Evolutionary conservation across 1,284 basidiomycete species (phyloP).

Genomic region (Chalciporus sp.): DNA sequence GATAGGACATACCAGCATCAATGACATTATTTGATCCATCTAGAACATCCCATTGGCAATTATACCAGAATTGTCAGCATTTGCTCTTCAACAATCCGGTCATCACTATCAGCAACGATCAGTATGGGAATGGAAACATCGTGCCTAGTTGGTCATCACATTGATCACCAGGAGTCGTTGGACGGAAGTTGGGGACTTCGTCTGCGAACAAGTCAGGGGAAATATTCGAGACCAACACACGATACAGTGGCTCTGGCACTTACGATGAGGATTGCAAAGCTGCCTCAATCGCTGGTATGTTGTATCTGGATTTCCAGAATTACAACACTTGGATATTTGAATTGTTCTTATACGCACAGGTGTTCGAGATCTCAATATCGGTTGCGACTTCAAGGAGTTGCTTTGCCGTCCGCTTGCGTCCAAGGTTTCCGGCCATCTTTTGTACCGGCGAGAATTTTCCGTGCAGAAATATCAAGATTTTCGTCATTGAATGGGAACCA

Average conservation of each 20-base stretch:
- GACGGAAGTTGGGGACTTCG: conserved; percentile 15
- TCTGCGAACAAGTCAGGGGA: conserved; percentile 11
- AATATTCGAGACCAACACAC: not conserved
- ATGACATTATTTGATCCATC: conserved; percentile 9
- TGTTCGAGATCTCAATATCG: conserved; percentile 5
- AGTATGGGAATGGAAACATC: not conserved
- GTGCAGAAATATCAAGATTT: too few relatives aligned
- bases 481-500: too few relatives aligned
- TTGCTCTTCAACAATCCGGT: conserved; percentile 23
- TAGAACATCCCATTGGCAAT: conserved; percentile 32
- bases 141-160: conserved; percentile 31
- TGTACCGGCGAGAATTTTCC: too few relatives aligned
- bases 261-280: conserved; percentile 32
- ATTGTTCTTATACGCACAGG: not conserved
- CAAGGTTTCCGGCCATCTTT: too few relatives aligned
- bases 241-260: conserved; percentile 1
- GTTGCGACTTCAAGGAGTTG: conserved; percentile 4
- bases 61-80: not conserved
- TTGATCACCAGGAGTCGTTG: conserved; percentile 27
- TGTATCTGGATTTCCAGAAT: conserved; percentile 16
- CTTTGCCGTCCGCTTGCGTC: conserved; percentile 1
- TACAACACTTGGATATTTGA: not conserved
- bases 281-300: conserved; percentile 35
- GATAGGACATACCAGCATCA: conserved; percentile 12
- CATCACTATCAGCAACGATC: not conserved